Base-by-base conservation (phyloP, 768 basidiomycete species). In the Cyclocybe aegerita region DNA sequence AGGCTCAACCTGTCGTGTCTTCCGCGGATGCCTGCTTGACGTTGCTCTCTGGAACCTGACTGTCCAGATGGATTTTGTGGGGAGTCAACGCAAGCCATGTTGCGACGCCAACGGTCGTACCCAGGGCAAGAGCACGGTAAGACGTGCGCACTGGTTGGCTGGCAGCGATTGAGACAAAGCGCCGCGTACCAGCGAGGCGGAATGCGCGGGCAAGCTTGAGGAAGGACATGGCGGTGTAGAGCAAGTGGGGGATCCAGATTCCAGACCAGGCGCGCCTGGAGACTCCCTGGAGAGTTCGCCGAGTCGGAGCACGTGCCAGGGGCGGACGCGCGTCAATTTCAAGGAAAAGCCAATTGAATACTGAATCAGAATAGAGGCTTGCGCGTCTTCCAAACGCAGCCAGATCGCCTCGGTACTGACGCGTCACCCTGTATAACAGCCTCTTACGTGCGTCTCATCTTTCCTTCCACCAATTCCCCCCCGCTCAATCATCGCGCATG, bases 11-110 rank as follows among this genome's bases (percentile, higher is more conserved):
- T n/a, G 56, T 57, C 10, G 55, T 55, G 23, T 75, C 72, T 3
- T 54, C 52, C 29, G 46, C 45, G n/a, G 47, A 54, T 15, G 48
- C 52, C 29, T 42, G 32, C 15, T 53, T 36, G 4, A 44, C n/a
- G 17, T 49, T 42, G 9, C 50, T 39, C 14, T 33, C 48, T 36
- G 32, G 31, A 5, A 49, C 46, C 16, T 46, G 55, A 47, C 57
- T 59, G 43, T 86, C 82, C 11, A 81, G 72, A 51, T 78, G 69
- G 9, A 82, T 58, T 39, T 62, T 63, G 30, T 60, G 60, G 34
- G 63, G 56, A 32, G 60, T 43, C 23, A 60, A 50, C 8, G 59
- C 55, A 8, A 64, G 48, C 45, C 50, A 56, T 9, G 56, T 53
- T 11, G 54, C 54, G 46, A 57, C 42, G 15, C 57, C 63, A 12